Evolutionary conservation across 805 yeast species (phyloP), one percentile per base, ranked within the genome.

Genomic region (Candida xyloterini): DNA sequence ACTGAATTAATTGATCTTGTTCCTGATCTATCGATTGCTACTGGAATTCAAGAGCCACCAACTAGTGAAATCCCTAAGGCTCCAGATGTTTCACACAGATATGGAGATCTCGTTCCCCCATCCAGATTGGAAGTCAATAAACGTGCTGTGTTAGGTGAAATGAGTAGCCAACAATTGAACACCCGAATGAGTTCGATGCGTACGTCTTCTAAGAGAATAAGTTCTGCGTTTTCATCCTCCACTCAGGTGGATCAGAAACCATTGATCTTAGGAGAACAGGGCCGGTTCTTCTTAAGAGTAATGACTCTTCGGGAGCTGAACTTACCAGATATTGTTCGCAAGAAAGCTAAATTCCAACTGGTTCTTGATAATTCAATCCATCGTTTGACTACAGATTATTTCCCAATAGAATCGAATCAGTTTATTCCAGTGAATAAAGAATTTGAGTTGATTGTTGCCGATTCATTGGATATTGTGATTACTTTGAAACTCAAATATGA

Each of bases 341-440:
- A 72, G 34, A 61, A 72, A 14, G 80, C 77, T 1, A 66, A 69
- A 40, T 72, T 77, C 55, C 69, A 73, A 37, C 48, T 79, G 14
- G 73, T 78, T 5, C 63, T 82, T 38, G 96, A 89, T 57, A 89
- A 89, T 57, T 95, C 95, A 5, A 77, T 79, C 27, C 95, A 89
- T 56, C 75, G 86, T 43, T 74, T 86, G 33, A 74, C 79, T 26
- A 87, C 95, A 0, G 60, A 57, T 18, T 60, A 45, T 31, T 71
- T 73, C 51, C 51, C 54, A 16, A 48, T 75, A 38, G 50, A 56
- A 3, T 48, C 57, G 14, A 18, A 36, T 1, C 31, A 35, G 11
- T 52, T 52, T 23, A 62, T 71, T 25, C 43, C 63, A 16, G 63
- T 86, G 37, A 73, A 73, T 33, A 87, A 84, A 54, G 96, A 90